Evolutionary conservation across 495 filamentous ascomycete genomes (phyloP).

Genomic region (Podospora anserina): DNA sequence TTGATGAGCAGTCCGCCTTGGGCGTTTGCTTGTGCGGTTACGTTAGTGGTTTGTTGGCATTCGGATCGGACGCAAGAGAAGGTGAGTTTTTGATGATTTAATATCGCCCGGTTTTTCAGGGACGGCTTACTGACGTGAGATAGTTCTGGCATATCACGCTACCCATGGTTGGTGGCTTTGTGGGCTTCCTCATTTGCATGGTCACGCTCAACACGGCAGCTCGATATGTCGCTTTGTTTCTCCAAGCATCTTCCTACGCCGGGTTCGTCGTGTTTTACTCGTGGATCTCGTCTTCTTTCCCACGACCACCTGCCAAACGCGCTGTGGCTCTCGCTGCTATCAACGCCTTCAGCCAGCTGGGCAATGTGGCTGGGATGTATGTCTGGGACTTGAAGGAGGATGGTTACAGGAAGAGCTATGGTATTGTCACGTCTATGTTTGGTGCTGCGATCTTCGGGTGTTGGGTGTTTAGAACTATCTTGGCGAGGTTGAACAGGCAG

Average conservation of each 20-base stretch:
- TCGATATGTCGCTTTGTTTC: slow-evolving; percentile 72
- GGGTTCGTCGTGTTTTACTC: slow-evolving; percentile 68
- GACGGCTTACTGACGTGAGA: not conserved
- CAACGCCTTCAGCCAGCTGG: slow-evolving; percentile 71
- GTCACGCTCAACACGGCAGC: slow-evolving; percentile 61
- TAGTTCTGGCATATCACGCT: slow-evolving; percentile 69
- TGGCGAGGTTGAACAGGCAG: slow-evolving; percentile 64
- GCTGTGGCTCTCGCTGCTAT: slow-evolving; percentile 73
- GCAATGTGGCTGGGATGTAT: slow-evolving; percentile 71
- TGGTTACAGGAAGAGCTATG: slow-evolving; percentile 42
- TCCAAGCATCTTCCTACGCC: slow-evolving; percentile 58
- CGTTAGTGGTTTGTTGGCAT: slow-evolving; percentile 70
- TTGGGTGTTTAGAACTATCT: slow-evolving; percentile 53
- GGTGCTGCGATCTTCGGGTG: slow-evolving; percentile 52
- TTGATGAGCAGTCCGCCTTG: slow-evolving; percentile 74
- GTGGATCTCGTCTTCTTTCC: slow-evolving; percentile 73
- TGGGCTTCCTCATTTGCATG: slow-evolving; percentile 71
- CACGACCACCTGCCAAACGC: slow-evolving; percentile 73
- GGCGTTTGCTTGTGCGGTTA: slow-evolving; percentile 63
- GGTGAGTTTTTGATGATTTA: slow-evolving; percentile 14
- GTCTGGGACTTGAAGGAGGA: slow-evolving; percentile 57
- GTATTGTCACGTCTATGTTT: slow-evolving; percentile 62
- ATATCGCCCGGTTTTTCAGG: not conserved
- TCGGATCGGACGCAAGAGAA: slow-evolving; percentile 69
- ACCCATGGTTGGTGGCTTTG: slow-evolving; percentile 63